These are phyloP conservation scores for Diaporthe vaccinii DNA, from an alignment of 2,329 filamentous ascomycete genomes.

Conservation along the genomic window DNA sequence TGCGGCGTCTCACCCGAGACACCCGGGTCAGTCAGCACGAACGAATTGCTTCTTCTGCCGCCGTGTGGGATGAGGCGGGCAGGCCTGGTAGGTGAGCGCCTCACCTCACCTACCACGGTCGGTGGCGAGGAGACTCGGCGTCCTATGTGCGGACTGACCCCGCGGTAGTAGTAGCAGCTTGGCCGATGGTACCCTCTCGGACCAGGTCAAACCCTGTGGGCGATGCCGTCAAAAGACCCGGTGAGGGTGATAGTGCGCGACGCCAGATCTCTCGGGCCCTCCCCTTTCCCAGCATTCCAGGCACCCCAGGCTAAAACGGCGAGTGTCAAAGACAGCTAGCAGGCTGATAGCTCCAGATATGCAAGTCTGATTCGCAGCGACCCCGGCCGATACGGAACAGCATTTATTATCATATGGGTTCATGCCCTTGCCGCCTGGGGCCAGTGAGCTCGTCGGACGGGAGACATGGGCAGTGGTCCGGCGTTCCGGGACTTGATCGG, in stretches of 20 bases:
- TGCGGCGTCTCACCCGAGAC: background rate
- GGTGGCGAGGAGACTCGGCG: background rate
- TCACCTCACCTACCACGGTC: background rate
- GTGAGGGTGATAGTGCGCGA: background rate
- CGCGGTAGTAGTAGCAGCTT: background rate
- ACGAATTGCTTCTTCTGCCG: background rate
- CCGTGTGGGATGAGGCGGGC: background rate
- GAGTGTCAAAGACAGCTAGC: background rate
- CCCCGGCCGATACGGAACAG: background rate
- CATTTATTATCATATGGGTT: constrained; percentile 15
- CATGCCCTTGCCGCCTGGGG: constrained; percentile 12
- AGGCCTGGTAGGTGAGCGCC: background rate
- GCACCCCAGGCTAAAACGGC: constrained; percentile 3
- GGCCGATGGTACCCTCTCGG: background rate
- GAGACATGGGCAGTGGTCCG: constrained; percentile 27
- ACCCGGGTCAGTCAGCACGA: constrained; percentile 1
- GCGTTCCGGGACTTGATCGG: constrained; percentile 25
- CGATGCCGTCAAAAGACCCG: constrained; percentile 10
- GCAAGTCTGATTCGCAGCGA: constrained; percentile 28
- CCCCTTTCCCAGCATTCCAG: background rate
- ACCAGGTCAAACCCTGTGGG: constrained; percentile 18
- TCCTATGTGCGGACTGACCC: background rate
- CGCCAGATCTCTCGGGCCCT: background rate
- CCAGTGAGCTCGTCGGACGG: constrained; percentile 14
- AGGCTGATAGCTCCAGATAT: background rate